These are phyloP conservation scores for Alternaria incomplexa DNA, from an alignment of 2,329 filamentous ascomycete genomes.

Conservation along the genomic window DNA sequence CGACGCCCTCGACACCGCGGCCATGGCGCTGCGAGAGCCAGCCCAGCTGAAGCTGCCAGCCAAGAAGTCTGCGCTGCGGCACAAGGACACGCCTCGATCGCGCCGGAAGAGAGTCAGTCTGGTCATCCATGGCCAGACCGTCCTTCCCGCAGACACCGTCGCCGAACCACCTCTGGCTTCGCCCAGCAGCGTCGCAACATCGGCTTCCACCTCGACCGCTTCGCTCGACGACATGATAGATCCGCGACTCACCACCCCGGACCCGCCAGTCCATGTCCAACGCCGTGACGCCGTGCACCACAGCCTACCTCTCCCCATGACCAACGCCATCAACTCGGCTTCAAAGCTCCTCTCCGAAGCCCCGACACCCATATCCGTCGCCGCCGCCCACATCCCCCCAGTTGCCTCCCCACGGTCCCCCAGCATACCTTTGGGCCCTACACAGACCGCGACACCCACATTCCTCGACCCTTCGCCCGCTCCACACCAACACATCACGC, in stretches of 20 bases:
- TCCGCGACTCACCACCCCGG: conserved; percentile 31
- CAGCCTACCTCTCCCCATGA: conserved; percentile 33
- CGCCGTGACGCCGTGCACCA: conserved; percentile 40
- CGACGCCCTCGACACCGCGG: conserved; percentile 23
- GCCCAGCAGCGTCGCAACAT: conserved; percentile 39
- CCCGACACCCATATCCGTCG: conserved; percentile 17
- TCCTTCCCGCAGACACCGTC: conserved; percentile 45
- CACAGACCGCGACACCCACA: conserved; percentile 25
- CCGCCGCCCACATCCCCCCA: conserved; percentile 18
- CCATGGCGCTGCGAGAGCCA: conserved; percentile 9
- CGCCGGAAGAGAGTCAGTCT: conserved; percentile 45
- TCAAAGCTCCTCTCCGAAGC: conserved; percentile 23
- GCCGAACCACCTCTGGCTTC: conserved; percentile 32
- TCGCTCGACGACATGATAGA: conserved; percentile 43
- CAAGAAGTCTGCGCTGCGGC: conserved; percentile 44
- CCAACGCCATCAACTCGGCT: conserved; percentile 28
- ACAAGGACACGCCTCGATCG: conserved; percentile 28
- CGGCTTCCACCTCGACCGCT: conserved; percentile 37
- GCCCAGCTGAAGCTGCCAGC: conserved; percentile 17
- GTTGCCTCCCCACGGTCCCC: conserved; percentile 21
- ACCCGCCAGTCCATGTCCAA: conserved; percentile 19
- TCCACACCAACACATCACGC: background rate
- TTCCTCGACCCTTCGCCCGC: conserved; percentile 36
- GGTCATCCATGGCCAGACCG: conserved; percentile 48
- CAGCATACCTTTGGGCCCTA: conserved; percentile 23